These are phyloP conservation scores for Debaryomyces robertsiae DNA, from an alignment of 1,139 yeast genomes.

Conservation along the genomic window DNA sequence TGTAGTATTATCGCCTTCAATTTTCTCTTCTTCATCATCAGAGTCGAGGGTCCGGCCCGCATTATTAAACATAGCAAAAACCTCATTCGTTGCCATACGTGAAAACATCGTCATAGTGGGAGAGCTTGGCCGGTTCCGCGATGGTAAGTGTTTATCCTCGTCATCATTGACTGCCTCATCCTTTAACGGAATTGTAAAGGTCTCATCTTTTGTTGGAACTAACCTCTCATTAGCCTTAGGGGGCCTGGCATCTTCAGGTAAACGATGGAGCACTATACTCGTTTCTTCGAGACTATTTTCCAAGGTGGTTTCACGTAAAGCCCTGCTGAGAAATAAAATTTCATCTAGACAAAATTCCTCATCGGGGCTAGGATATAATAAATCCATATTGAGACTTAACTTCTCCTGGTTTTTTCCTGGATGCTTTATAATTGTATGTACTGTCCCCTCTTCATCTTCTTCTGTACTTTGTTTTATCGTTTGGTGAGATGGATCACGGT, in stretches of 20 bases:
- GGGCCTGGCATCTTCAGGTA: too few relatives aligned
- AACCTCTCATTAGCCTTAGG: too few relatives aligned
- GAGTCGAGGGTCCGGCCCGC: constrained; percentile 43
- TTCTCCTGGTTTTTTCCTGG: constrained; percentile 68
- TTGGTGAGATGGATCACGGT: constrained; percentile 34
- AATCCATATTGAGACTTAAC: constrained; percentile 61
- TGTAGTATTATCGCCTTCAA: constrained; percentile 34
- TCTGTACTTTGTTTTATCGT: constrained; percentile 6
- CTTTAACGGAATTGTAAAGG: constrained; percentile 39
- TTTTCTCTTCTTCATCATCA: constrained; percentile 36
- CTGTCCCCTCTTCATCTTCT: constrained; percentile 22
- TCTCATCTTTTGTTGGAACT: constrained; percentile 17
- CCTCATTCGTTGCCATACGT: constrained; percentile 74
- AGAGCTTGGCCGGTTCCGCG: constrained; percentile 41
- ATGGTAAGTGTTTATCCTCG: constrained; percentile 17
- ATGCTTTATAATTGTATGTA: constrained; percentile 49
- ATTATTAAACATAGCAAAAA: constrained; percentile 74
- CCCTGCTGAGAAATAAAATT: constrained; percentile 43
- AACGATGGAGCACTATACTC: too few relatives aligned
- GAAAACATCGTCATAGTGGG: constrained; percentile 84
- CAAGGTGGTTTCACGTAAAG: constrained; percentile 4
- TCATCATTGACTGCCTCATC: constrained; percentile 21
- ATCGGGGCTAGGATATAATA: constrained; percentile 48
- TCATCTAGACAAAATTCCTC: constrained; percentile 65
- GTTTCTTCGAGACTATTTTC: neutral